Evolutionary conservation across 2,329 filamentous ascomycete species (phyloP), one percentile per base, ranked within the genome.

Genomic region (Malbranchea zuffiana): DNA sequence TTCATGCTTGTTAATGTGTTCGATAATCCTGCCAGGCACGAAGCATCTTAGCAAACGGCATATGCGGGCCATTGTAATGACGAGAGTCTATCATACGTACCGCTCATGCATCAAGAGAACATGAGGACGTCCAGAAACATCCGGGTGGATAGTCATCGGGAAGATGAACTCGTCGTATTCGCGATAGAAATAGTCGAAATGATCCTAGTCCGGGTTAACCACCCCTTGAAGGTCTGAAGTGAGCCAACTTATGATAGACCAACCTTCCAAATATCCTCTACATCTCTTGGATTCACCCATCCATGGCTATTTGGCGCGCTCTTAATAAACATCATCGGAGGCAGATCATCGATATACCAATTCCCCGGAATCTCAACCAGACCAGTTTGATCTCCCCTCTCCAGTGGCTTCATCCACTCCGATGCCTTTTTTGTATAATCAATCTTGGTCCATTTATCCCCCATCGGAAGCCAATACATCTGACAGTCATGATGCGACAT

Each of bases 81-180:
- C 7, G 23, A 25, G 23, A n/a, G 15, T 36, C 24, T 17, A 16
- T 47, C 18, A 47, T 27, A 50, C 57, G 47, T 55, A 74, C 69
- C 76, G 68, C 57, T 84, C 78, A 45, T 83, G 77, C 79, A 84
- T 82, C 5, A 82, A 60, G 18, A 85, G 48, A 0, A 76, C 80
- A 56, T 85, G 80, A 0, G 80, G 80, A 12, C 78, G 67, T 0
- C 81, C 81, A 3, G 72, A 77, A 0, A 81, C 76, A 49, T 85
- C 80, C 0, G 80, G 81, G 54, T 85, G 80, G 23, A 84, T 78
- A 0, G 80, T 85, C 56, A 85, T 80, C 0, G 81, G 80, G 48
- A 85, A 84, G 35, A 83, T 71, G 44, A 84, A 84, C 47, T 82
- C 77, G 47, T 85, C 79, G 44, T 82, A 79, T 55, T 85, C 78